A percentile compares a stretch with the other conserved stretches of the same genome.
Conservation (phyloP, 331 rosid genomes). For the Prunus yedoensis region DNA sequence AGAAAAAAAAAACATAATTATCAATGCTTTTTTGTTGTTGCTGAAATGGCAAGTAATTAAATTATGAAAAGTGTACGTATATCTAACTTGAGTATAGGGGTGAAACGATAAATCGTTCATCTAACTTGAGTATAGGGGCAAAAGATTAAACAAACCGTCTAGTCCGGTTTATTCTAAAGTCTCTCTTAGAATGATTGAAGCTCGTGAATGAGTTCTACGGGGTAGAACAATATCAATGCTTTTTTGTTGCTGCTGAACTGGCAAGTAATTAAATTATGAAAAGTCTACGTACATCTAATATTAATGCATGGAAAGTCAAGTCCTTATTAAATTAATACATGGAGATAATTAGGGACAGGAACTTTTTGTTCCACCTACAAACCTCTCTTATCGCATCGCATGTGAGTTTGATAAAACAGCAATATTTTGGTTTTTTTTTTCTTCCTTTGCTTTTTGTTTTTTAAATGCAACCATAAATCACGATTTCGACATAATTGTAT, state of each 20-base stretch:
- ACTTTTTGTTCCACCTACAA: neutral
- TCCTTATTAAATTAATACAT: too few species aligned
- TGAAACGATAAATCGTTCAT: too few species aligned
- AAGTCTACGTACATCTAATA: neutral
- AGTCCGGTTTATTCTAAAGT: too few species aligned
- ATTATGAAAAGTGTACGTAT: neutral
- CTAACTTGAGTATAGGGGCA: too few species aligned
- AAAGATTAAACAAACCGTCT: too few species aligned
- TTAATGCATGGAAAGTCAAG: too few species aligned
- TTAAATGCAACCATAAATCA: neutral
- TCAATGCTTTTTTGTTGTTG: neutral
- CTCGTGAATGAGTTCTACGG: too few species aligned
- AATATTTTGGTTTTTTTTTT: neutral
- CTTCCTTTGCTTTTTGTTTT: neutral
- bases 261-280: neutral
- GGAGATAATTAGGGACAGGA: neutral
- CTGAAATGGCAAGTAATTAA: neutral
- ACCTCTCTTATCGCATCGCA: neutral
- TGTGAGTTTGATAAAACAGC: neutral
- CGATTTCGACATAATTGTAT: neutral
- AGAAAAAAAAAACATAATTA: too few species aligned
- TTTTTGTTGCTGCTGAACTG: neutral
- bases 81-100: too few species aligned
- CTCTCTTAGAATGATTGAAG: too few species aligned
- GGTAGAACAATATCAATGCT: too few species aligned